Evolutionary conservation across 805 yeast genomes (phyloP).

Genomic region (Wickerhamomyces bovis): DNA sequence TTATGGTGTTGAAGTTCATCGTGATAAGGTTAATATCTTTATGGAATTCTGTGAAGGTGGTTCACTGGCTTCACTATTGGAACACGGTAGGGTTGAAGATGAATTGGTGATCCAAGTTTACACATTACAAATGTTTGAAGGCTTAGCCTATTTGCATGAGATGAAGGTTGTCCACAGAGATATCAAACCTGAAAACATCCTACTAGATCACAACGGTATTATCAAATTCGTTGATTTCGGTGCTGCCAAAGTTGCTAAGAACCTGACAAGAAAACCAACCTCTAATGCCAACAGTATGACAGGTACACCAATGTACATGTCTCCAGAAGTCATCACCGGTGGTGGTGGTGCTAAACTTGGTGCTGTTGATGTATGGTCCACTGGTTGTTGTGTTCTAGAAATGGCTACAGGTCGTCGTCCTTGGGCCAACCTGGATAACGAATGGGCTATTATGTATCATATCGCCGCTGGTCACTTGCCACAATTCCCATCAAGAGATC

Average conservation of each 20-base stretch:
- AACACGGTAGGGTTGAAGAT: constrained; percentile 92
- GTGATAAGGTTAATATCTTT: constrained; percentile 90
- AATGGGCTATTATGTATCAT: constrained; percentile 98
- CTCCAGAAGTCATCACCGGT: constrained; percentile 94
- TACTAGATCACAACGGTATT: constrained; percentile 86
- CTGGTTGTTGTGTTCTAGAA: constrained; percentile 92
- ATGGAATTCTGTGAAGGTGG: constrained; percentile 99
- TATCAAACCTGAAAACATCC: constrained; percentile 90
- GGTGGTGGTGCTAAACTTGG: constrained; percentile 34
- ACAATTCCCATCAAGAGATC: constrained; percentile 72
- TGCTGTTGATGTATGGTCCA: constrained; percentile 82
- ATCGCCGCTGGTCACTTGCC: constrained; percentile 95
- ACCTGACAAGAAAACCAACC: constrained; percentile 37
- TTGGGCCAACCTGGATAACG: constrained; percentile 94
- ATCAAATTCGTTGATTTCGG: constrained; percentile 97
- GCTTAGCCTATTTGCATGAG: constrained; percentile 88
- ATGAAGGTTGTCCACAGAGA: constrained; percentile 96
- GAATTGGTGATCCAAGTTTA: constrained; percentile 89
- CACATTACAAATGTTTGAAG: constrained; percentile 89
- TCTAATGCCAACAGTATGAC: constrained; percentile 36
- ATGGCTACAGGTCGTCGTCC: constrained; percentile 97
- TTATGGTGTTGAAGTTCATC: constrained; percentile 94
- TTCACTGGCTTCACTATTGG: constrained; percentile 75
- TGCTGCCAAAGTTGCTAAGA: constrained; percentile 85
- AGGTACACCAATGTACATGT: constrained; percentile 99